Percentiles rank a stretch among this genome's conserved stretches.
phyloP scores from a whole-genome alignment of 371 early-diverging fungal species.

The Mortierella sp. region DNA sequence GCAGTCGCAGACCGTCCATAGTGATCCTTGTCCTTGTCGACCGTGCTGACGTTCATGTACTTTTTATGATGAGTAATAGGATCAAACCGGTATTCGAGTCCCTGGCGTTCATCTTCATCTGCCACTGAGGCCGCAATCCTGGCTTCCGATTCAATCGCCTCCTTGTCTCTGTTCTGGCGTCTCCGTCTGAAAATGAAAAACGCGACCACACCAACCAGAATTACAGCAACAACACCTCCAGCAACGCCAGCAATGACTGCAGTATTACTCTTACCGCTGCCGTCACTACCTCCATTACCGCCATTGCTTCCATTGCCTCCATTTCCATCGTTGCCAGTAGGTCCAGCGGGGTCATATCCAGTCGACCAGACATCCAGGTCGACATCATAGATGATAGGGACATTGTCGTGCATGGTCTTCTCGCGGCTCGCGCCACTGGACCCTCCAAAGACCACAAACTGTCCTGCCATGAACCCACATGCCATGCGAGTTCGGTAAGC shows the following conservation, averaged over 20 bases:
- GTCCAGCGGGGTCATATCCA: constrained; percentile 8
- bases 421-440: constrained; percentile 23
- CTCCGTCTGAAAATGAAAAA: not conserved
- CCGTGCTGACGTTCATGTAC: not conserved
- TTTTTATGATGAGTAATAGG: not conserved
- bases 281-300: not conserved
- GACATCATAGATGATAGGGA: constrained; percentile 26
- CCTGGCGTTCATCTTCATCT: not conserved
- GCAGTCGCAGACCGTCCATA: not conserved
- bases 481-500: constrained; percentile 34
- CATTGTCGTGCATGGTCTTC: constrained; percentile 25
- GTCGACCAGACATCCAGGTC: constrained; percentile 16
- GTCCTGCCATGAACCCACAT: constrained; percentile 28
- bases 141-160: not conserved
- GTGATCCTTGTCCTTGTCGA: not conserved
- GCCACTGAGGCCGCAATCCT: not conserved
- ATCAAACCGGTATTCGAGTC: not conserved
- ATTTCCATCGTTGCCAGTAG: not conserved
- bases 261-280: not conserved
- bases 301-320: not conserved
- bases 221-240: constrained; percentile 1
- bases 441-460: constrained; percentile 44
- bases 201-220: not conserved
- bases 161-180: not conserved
- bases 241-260: constrained; percentile 10